Percentiles rank a stretch among this genome's conserved stretches.
Evolutionary conservation across 345 rosid species (phyloP).

Genomic region (Psidium guajava): DNA sequence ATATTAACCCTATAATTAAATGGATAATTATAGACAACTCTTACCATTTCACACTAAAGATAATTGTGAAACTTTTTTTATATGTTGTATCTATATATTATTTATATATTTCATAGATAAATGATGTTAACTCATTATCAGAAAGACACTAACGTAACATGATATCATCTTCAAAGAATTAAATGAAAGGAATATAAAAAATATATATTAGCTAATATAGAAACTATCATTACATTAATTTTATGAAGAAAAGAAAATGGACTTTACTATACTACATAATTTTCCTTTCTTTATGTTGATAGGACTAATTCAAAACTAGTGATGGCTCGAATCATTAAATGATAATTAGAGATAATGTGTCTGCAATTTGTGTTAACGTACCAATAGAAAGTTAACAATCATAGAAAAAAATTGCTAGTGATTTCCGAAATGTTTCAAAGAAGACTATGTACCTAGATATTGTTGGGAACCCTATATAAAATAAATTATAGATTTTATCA

Average conservation of each 20-base stretch:
- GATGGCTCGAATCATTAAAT: background rate
- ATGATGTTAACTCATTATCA: too few relatives aligned
- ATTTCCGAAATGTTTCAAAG: background rate
- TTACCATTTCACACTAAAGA: too few relatives aligned
- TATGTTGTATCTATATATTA: too few relatives aligned
- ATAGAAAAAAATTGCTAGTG: background rate
- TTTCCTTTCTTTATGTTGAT: background rate
- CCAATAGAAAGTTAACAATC: background rate
- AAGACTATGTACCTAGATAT: background rate
- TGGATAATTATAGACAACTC: too few relatives aligned
- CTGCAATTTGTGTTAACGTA: background rate
- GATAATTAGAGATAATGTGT: background rate
- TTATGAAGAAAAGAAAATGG: background rate
- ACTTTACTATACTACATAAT: accelerated
- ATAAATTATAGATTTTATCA: background rate
- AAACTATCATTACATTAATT: background rate
- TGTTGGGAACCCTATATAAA: background rate
- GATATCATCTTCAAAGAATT: background rate
- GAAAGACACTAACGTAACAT: background rate
- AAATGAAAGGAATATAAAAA: background rate
- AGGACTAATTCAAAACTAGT: background rate
- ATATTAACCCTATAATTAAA: too few relatives aligned
- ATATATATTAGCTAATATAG: too few relatives aligned
- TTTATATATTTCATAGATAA: too few relatives aligned
- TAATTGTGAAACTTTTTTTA: too few relatives aligned